Conservation (phyloP, 1,284 basidiomycete genomes). For the Cryptococcus sp. region DNA sequence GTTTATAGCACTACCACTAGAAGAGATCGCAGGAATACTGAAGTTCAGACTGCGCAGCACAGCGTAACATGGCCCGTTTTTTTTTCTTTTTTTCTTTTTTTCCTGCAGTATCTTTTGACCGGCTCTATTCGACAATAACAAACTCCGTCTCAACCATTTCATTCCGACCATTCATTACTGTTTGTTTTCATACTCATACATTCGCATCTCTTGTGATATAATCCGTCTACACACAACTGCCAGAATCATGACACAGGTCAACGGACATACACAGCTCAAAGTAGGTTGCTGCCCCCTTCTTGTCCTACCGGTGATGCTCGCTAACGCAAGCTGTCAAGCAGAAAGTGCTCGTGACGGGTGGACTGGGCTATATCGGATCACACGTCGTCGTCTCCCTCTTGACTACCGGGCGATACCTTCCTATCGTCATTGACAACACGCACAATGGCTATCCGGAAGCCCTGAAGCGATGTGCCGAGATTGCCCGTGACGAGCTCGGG, state of each 20-base stretch:
- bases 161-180: too few species aligned
- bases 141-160: too few species aligned
- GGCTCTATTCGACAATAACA: too few species aligned
- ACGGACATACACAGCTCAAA: conserved; percentile 6
- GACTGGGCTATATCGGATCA: conserved; percentile 65
- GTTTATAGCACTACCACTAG: too few species aligned
- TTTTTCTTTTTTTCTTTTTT: not conserved
- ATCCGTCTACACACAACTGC: not conserved
- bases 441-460: conserved; percentile 83
- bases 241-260: conserved; percentile 1
- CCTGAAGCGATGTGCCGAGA: conserved; percentile 70
- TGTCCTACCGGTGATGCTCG: not conserved
- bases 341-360: conserved; percentile 52
- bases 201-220: not conserved
- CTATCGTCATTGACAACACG: conserved; percentile 89
- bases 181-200: too few species aligned
- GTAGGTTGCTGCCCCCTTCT: not conserved
- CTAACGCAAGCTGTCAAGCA: conserved; percentile 13
- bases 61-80: not conserved
- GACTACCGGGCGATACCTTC: conserved; percentile 82
- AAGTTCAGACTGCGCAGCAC: too few species aligned
- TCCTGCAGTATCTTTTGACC: not conserved
- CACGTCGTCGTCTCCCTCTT: conserved; percentile 86
- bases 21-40: too few species aligned
- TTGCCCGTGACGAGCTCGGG: conserved; percentile 65